Base-by-base conservation (phyloP, 2,329 filamentous ascomycete genomes). In the Alternaria alternata region DNA sequence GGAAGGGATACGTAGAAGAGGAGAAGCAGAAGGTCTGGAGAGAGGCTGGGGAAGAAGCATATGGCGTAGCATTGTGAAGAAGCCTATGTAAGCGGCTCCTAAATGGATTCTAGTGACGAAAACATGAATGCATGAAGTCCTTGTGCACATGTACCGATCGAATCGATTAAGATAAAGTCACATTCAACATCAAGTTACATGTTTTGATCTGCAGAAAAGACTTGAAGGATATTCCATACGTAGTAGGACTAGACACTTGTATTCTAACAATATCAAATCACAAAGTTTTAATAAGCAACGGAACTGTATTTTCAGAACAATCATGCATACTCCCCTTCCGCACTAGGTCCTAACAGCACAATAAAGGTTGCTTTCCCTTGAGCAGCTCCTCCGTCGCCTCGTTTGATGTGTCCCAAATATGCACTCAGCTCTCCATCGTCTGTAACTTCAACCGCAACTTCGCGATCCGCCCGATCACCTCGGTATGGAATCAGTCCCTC, bases 401-500 rank as follows among this genome's bases (percentile, higher is more conserved):
- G 62, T 39, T 47, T 58, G 26, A 89, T 82, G 72, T 91, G 89
- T 47, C 85, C 82, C 66, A 95, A 77, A 77, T 94, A 94, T 0
- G 89, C 89, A 60, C 85, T 85, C 63, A 95, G 75, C 78, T 94
- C 91, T 63, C 88, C 86, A 68, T 94, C 89, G 41, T 88, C 84
- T 55, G 89, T 88, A 67, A 94, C 89, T 56, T 84, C 80, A 69
- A 91, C 85, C 16, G 81, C 81, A 44, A 91, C 81, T 71, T 92
- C 89, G 51, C 83, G 83, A 5, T 86, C 88, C 5, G 65, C 62
- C 8, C 62, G 59, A 6, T 54, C 61, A 5, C 62, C 63, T 26
- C 61, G 58, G 38, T 82, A 69, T 69, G 85, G 87, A 51, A 92
- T 82, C 26, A 92, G 78, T 3, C 90, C 91, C 68, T 92, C 87